Evolutionary conservation across 2,329 filamentous ascomycete genomes (phyloP), one percentile per base, ranked within the genome.

Genomic region (Cladosporium cucumerinum): DNA sequence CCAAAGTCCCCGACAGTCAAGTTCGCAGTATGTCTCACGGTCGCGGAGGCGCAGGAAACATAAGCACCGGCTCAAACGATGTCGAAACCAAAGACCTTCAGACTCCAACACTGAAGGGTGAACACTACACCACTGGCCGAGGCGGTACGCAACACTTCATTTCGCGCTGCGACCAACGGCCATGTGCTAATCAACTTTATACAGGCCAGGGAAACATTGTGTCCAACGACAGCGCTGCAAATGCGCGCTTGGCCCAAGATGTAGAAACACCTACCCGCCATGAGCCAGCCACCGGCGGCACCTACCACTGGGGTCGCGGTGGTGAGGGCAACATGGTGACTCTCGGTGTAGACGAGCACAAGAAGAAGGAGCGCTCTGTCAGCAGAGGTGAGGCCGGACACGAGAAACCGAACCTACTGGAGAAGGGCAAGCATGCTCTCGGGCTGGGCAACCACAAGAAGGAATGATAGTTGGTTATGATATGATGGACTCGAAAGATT

Each of bases 111-210:
- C 86, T 98, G 75, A 97, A 96, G 80, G 86, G 86, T 55, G 81
- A 90, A n/a, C 83, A 91, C 69, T 93, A 94, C 74, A 97, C 93
- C 23, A 97, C 93, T 3, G 93, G 93, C 64, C 90, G 93, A 60
- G 93, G 93, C 64, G 93, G 93, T 67, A 88, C 86, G 5, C 54
- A 49, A 39, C 32, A 39, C 39, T 36, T 39, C 12, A 26, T 14
- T 21, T 23, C 25, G 18, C 43, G n/a, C n/a, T 46, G 7, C 18
- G 12, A 34, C 25, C 39, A 11, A n/a, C 8, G 8, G 16, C 8
- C 32, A 1, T 39, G 32, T 57, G 18, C 54, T 57, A n/a, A 57
- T 11, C 2, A 4, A 6, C 21, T 23, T 7, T 16, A 7, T 34
- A 1, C 43, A 58, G 92, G 92, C 66, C 88, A 86, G 5, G 93